These are phyloP conservation scores for Rhynchosporium agropyri DNA, from an alignment of 2,329 filamentous ascomycete species.

Conservation along the genomic window DNA sequence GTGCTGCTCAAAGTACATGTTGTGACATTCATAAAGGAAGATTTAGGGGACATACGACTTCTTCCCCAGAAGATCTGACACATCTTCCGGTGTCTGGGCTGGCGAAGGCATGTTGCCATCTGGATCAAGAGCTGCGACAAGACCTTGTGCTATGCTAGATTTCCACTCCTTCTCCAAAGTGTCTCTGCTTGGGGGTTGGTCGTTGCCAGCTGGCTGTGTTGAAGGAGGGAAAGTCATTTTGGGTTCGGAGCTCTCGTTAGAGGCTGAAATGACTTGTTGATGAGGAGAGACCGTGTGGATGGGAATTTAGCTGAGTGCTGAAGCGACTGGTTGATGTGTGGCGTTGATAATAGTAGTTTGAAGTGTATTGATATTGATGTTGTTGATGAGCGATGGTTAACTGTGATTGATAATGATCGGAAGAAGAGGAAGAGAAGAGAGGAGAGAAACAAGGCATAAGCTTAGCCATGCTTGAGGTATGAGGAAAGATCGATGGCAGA, in stretches of 20 bases:
- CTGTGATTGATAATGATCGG: background rate
- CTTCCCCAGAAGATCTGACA: background rate
- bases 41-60: background rate
- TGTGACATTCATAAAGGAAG: background rate
- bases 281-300: no score
- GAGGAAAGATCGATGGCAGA: background rate
- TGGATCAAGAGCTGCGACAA: background rate
- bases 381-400: background rate
- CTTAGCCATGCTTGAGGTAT: background rate
- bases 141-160: background rate
- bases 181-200: background rate
- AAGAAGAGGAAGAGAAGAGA: background rate
- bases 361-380: conserved; percentile 2
- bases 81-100: background rate
- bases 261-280: no score
- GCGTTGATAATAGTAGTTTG: background rate
- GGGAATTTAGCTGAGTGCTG: no score
- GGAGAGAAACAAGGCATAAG: background rate
- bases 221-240: no score
- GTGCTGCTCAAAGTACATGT: background rate
- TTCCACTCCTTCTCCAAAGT: background rate
- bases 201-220: no score
- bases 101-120: background rate
- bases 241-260: no score
- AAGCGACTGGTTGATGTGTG: background rate